phyloP scores from a whole-genome alignment of 176 grass and related monocot species.

The Bothriochloa decipiens region DNA sequence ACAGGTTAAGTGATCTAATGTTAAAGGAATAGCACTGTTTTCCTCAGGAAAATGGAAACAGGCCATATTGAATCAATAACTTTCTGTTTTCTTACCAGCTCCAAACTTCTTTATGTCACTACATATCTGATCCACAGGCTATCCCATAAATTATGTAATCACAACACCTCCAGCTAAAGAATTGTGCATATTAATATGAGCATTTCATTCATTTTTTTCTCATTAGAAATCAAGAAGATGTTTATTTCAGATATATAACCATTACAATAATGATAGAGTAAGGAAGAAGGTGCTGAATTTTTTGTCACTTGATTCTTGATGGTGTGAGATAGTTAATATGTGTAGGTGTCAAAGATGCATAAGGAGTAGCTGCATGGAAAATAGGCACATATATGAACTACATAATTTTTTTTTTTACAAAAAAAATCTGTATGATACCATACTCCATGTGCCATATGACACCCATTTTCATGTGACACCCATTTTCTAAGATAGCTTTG shows the following conservation, averaged over 20 bases:
- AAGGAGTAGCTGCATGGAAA: background rate
- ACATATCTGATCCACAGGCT: background rate
- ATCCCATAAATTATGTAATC: slow-evolving; percentile 6
- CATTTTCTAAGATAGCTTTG: slow-evolving; percentile 18
- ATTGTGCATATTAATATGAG: slow-evolving; percentile 10
- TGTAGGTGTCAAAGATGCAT: background rate
- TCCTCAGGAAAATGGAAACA: slow-evolving; percentile 13
- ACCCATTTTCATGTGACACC: no score
- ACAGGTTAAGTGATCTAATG: background rate
- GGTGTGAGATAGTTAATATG: slow-evolving; percentile 3
- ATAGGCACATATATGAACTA: background rate
- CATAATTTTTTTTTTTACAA: slow-evolving; percentile 9
- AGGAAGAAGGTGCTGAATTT: background rate
- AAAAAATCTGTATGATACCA: background rate
- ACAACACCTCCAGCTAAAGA: slow-evolving; percentile 26
- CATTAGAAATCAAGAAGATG: background rate
- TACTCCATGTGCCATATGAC: background rate
- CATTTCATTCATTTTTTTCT: background rate
- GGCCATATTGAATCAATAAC: slow-evolving; percentile 5
- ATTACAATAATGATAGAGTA: background rate
- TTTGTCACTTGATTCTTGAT: slow-evolving; percentile 7
- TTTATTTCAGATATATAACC: slow-evolving; percentile 16
- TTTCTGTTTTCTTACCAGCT: background rate
- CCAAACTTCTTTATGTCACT: slow-evolving; percentile 20
- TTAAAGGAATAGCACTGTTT: slow-evolving; percentile 8